Conservation (phyloP, 805 yeast species). For the Metschnikowia orientalis region DNA sequence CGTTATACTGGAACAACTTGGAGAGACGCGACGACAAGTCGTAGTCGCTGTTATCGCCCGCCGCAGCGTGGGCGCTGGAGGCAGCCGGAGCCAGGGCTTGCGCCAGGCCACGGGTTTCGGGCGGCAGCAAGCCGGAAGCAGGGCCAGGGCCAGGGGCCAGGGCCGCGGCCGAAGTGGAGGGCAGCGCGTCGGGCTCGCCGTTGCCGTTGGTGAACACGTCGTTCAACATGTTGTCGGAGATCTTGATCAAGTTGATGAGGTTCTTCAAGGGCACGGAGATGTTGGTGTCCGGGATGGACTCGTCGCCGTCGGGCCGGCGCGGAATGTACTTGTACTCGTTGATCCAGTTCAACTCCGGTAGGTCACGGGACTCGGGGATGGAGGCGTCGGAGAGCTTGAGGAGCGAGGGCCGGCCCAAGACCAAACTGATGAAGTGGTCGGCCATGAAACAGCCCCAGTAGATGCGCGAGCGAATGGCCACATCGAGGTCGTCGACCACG, state of each 20-base stretch:
- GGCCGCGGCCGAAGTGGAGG: too few species aligned
- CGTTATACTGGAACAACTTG: slow-evolving; percentile 44
- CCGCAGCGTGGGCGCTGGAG: slow-evolving; percentile 13
- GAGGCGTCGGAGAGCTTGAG: slow-evolving; percentile 55
- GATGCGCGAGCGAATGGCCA: slow-evolving; percentile 54
- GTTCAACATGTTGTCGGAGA: slow-evolving; percentile 42
- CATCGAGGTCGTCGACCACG: slow-evolving; percentile 45
- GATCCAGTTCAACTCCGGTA: slow-evolving; percentile 62
- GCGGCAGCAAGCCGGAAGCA: too few species aligned
- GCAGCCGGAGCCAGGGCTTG: too few species aligned
- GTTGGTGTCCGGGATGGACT: slow-evolving; percentile 22
- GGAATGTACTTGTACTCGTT: slow-evolving; percentile 47
- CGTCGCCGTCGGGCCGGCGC: slow-evolving; percentile 12
- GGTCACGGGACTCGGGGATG: slow-evolving; percentile 53
- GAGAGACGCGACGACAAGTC: slow-evolving; percentile 36
- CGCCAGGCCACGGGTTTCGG: too few species aligned
- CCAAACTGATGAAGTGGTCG: slow-evolving; percentile 57
- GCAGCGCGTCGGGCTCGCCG: slow-evolving; percentile 15
- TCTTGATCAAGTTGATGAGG: slow-evolving; percentile 39
- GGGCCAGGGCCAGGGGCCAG: too few species aligned
- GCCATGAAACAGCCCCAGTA: slow-evolving; percentile 67
- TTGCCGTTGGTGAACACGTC: slow-evolving; percentile 42
- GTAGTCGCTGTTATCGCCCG: too few species aligned
- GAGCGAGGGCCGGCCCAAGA: slow-evolving; percentile 55
- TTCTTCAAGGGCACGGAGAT: slow-evolving; percentile 42